Conservation (phyloP, 108 stramenopile species). For the Nitzschia putrida region DNA sequence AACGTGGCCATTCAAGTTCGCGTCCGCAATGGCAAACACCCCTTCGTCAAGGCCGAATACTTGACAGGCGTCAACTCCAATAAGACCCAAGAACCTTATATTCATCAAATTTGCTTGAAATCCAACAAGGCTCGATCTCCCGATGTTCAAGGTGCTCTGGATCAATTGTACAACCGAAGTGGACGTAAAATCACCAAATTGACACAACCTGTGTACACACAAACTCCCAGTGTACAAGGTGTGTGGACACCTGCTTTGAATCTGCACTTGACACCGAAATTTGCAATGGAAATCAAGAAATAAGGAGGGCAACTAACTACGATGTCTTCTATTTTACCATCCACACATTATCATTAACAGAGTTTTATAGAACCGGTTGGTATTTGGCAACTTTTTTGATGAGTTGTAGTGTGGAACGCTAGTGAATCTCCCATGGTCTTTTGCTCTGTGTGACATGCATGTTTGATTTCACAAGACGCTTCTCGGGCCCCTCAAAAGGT, state of each 20-base stretch:
- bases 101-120: conserved; percentile 77
- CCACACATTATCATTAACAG: too few relatives aligned
- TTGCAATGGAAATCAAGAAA: conserved; percentile 20
- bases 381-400: too few relatives aligned
- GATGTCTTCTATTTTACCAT: too few relatives aligned
- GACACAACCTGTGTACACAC: conserved; percentile 68
- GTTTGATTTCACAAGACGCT: too few relatives aligned
- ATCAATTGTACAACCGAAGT: conserved; percentile 70
- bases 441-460: too few relatives aligned
- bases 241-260: conserved; percentile 87
- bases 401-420: too few relatives aligned
- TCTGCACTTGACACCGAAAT: conserved; percentile 38
- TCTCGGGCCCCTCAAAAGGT: too few relatives aligned
- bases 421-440: too few relatives aligned
- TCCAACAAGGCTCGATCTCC: conserved; percentile 36
- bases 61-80: conserved; percentile 25
- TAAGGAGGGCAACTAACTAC: too few relatives aligned
- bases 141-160: conserved; percentile 56
- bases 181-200: conserved; percentile 83
- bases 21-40: conserved; percentile 78
- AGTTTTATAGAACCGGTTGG: too few relatives aligned
- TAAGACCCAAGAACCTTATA: conserved; percentile 13
- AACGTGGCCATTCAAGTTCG: conserved; percentile 56
- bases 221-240: conserved; percentile 78
- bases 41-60: conserved; percentile 73